phyloP scores from a whole-genome alignment of 2,329 filamentous ascomycete species.

The Colletotrichum kahawae region DNA sequence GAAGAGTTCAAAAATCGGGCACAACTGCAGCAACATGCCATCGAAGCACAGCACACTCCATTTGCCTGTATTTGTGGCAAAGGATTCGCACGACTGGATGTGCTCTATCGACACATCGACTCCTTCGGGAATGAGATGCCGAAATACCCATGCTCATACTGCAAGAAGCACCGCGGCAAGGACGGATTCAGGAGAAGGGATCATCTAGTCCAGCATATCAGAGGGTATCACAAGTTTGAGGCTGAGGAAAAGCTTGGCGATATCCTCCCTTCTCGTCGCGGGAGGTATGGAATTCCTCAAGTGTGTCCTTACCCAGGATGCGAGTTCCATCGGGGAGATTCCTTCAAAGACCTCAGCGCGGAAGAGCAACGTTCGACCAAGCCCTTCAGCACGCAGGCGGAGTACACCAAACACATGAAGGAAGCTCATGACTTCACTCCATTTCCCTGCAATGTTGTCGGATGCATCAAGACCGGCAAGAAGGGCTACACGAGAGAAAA shows the following conservation, averaged over 20 bases:
- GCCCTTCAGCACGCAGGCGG: conserved; percentile 27
- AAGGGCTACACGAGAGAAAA: conserved; percentile 29
- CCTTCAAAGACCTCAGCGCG: conserved; percentile 9
- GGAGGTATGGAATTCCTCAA: background rate
- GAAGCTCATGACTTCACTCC: conserved; percentile 36
- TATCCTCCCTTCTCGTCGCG: background rate
- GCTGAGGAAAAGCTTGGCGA: conserved; percentile 3
- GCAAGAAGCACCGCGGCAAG: conserved; percentile 34
- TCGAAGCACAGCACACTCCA: conserved; percentile 18
- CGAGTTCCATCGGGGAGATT: conserved; percentile 20
- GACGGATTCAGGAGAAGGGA: conserved; percentile 40
- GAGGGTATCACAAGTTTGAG: conserved; percentile 38
- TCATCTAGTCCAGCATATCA: conserved; percentile 41
- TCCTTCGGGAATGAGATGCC: conserved; percentile 14
- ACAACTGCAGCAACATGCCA: conserved; percentile 3
- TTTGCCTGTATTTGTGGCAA: conserved; percentile 28
- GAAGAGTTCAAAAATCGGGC: background rate
- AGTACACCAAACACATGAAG: conserved; percentile 40
- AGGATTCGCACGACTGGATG: conserved; percentile 31
- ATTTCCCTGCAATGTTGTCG: conserved; percentile 33
- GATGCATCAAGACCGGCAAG: conserved; percentile 29
- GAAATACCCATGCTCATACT: conserved; percentile 33
- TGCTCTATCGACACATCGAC: conserved; percentile 29
- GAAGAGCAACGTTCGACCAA: background rate
- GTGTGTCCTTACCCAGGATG: conserved; percentile 29